phyloP scores from a whole-genome alignment of 768 basidiomycete species.

The Amanita thiersii region DNA sequence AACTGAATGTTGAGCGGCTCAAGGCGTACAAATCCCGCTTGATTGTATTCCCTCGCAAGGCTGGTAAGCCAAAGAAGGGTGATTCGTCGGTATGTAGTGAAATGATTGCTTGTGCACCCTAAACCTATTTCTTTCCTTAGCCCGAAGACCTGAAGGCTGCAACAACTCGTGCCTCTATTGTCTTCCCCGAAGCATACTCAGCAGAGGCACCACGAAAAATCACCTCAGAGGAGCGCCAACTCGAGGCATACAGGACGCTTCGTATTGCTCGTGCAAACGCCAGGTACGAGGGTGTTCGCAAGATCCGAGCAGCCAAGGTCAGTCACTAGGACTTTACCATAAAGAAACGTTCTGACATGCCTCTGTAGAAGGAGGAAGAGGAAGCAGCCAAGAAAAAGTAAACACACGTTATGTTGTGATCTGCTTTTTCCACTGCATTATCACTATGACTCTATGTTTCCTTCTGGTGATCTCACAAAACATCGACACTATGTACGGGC shows the following conservation, averaged over 20 bases:
- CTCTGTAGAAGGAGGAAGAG: slow-evolving; percentile 61
- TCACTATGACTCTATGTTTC: slow-evolving; percentile 18
- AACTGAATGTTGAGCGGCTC: slow-evolving; percentile 89
- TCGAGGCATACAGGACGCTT: slow-evolving; percentile 84
- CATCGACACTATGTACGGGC: slow-evolving; percentile 18
- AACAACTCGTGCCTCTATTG: slow-evolving; percentile 59
- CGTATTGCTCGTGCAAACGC: slow-evolving; percentile 76
- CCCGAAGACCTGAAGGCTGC: slow-evolving; percentile 74
- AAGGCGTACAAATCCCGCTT: slow-evolving; percentile 88
- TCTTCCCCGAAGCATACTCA: slow-evolving; percentile 59
- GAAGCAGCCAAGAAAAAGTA: slow-evolving; percentile 93
- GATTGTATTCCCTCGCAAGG: slow-evolving; percentile 96
- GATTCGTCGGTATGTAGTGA: slow-evolving; percentile 76
- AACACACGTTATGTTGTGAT: slow-evolving; percentile 16
- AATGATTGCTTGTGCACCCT: slow-evolving; percentile 2
- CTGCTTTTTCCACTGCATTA: slow-evolving; percentile 18
- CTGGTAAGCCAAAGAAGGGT: slow-evolving; percentile 91
- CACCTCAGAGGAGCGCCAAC: slow-evolving; percentile 80
- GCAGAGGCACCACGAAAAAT: slow-evolving; percentile 91
- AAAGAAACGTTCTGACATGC: slow-evolving; percentile 13
- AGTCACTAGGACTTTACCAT: slow-evolving; percentile 20
- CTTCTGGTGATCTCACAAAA: slow-evolving; percentile 28
- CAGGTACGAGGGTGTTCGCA: slow-evolving; percentile 83
- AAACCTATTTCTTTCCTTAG: slow-evolving; percentile 42
- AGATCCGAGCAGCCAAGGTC: slow-evolving; percentile 80